Conservation (phyloP, 768 basidiomycete genomes). For the Russula abietina region DNA sequence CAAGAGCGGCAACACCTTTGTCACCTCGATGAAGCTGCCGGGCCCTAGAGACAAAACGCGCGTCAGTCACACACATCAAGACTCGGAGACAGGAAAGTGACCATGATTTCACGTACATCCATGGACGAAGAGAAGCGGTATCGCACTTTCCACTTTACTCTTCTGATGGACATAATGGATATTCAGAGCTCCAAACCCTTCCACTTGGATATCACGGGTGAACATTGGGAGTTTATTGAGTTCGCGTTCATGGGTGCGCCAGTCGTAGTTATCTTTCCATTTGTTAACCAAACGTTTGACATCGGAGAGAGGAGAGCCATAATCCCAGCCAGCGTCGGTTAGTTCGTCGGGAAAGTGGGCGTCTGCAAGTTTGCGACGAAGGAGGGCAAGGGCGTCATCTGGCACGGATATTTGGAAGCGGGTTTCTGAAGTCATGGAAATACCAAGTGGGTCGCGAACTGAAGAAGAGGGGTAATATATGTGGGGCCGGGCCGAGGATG, state of each 20-base stretch:
- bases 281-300: constrained; percentile 27
- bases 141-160: constrained; percentile 27
- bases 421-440: no score
- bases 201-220: constrained; percentile 33
- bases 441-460: no score
- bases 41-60: constrained; percentile 14
- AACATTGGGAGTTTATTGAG: constrained; percentile 35
- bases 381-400: constrained; percentile 36
- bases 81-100: neutral
- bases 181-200: constrained; percentile 31
- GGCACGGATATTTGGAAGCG: constrained; percentile 46
- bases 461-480: no score
- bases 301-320: constrained; percentile 37
- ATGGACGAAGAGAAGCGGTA: constrained; percentile 33
- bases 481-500: no score
- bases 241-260: constrained; percentile 30
- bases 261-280: constrained; percentile 32
- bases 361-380: constrained; percentile 44
- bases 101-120: constrained; percentile 29
- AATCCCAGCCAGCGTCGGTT: constrained; percentile 44
- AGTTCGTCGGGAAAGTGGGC: constrained; percentile 52
- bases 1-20: constrained; percentile 52
- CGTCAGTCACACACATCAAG: neutral
- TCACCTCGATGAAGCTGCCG: constrained; percentile 35
- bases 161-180: constrained; percentile 36